Percentiles rank a stretch among this genome's conserved stretches.
These are phyloP conservation scores for Dendrobium huoshanense DNA, from an alignment of 106 monocot genomes.

Conservation along the genomic window DNA sequence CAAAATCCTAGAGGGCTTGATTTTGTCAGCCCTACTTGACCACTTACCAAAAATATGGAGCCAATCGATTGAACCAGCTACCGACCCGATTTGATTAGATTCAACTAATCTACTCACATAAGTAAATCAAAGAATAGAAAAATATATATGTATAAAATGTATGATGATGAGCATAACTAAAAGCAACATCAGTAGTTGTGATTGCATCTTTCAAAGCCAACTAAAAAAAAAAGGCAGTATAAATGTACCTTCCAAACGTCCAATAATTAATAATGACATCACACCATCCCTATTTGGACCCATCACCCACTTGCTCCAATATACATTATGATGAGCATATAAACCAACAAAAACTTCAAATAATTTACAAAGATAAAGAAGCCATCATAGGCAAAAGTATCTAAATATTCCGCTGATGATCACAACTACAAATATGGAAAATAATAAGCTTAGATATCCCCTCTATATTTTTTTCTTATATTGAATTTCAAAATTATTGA, in stretches of 20 bases:
- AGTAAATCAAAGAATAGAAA: no score
- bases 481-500: no score
- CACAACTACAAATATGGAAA: no score
- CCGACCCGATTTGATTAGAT: no score
- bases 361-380: not conserved
- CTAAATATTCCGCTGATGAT: not conserved
- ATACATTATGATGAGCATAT: not conserved
- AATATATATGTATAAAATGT: no score
- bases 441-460: no score
- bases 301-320: slow-evolving; percentile 1
- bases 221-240: not conserved
- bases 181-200: slow-evolving; percentile 1
- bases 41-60: no score
- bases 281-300: not conserved
- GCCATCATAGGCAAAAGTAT: not conserved
- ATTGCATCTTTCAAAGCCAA: not conserved
- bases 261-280: slow-evolving; percentile 9
- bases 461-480: no score
- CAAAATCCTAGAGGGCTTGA: no score
- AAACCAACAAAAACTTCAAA: not conserved
- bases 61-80: no score
- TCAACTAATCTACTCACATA: no score
- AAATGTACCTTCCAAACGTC: not conserved
- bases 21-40: no score
- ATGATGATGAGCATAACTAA: not conserved